Conservation (phyloP, 805 yeast species). For the Kazachstania kunashirensis region DNA sequence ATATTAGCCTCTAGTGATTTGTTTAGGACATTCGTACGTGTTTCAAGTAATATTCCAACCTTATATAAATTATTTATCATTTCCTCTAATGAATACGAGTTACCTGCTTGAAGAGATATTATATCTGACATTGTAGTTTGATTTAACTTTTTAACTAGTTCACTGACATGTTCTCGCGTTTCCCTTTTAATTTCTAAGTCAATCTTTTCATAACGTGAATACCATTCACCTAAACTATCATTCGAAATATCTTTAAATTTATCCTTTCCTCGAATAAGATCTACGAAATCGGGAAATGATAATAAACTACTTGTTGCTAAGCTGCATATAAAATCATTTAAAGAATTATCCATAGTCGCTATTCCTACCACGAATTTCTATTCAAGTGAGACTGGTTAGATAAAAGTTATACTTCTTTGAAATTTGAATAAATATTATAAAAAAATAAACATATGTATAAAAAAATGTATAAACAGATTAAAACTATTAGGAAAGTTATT, state of each 20-base stretch:
- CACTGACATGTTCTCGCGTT: slow-evolving; percentile 47
- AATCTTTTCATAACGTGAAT: neutral
- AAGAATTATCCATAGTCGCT: no score
- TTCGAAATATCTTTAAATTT: neutral
- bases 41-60: slow-evolving; percentile 12
- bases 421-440: no score
- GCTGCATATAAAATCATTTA: no score
- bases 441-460: no score
- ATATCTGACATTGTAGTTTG: slow-evolving; percentile 10
- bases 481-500: no score
- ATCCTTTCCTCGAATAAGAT: neutral
- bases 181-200: neutral
- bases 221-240: neutral
- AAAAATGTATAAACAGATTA: no score
- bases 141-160: slow-evolving; percentile 33
- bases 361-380: no score
- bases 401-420: no score
- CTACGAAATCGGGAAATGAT: neutral
- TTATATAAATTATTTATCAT: slow-evolving; percentile 13
- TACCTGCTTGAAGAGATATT: slow-evolving; percentile 7
- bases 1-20: slow-evolving; percentile 4
- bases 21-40: slow-evolving; percentile 7
- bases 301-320: no score
- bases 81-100: slow-evolving; percentile 14
- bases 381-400: no score